Evolutionary conservation across 1,284 basidiomycete species (phyloP).

Genomic region (Inonotus hispidus): DNA sequence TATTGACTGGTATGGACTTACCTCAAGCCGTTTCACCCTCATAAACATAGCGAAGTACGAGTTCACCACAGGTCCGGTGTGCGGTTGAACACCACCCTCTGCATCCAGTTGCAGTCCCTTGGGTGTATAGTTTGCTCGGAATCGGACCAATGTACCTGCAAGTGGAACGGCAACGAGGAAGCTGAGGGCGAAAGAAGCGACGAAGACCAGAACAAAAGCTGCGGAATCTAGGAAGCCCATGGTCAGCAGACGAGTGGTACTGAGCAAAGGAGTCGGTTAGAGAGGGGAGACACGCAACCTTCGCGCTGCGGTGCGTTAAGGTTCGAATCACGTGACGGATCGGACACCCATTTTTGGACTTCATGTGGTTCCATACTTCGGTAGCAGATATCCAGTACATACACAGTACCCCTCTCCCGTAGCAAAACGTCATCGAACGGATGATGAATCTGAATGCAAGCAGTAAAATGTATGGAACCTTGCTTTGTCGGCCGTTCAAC

Average conservation of each 20-base stretch:
- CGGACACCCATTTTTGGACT: neutral
- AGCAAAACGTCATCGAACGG: too few species aligned
- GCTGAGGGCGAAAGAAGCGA: conserved; percentile 44
- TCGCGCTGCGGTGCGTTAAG: neutral
- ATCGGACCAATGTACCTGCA: conserved; percentile 62
- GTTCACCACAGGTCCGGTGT: conserved; percentile 66
- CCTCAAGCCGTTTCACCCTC: conserved; percentile 76
- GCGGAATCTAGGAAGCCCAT: neutral
- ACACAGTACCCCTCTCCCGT: too few species aligned
- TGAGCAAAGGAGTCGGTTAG: neutral
- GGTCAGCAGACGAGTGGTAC: neutral
- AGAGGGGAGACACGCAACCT: neutral
- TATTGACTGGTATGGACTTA: conserved; percentile 26
- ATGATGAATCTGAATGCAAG: too few species aligned
- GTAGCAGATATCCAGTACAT: too few species aligned
- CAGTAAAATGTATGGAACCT: too few species aligned
- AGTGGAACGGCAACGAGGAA: conserved; percentile 52
- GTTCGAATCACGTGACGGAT: neutral
- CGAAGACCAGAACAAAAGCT: conserved; percentile 32
- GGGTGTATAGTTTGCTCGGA: conserved; percentile 77
- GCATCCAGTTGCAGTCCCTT: conserved; percentile 79
- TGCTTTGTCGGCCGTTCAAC: too few species aligned
- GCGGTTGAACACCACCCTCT: conserved; percentile 68
- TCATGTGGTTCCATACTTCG: neutral
- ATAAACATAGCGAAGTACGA: conserved; percentile 63